Evolutionary conservation across 805 yeast species (phyloP).

Genomic region (Saccharomycopsis amapae): DNA sequence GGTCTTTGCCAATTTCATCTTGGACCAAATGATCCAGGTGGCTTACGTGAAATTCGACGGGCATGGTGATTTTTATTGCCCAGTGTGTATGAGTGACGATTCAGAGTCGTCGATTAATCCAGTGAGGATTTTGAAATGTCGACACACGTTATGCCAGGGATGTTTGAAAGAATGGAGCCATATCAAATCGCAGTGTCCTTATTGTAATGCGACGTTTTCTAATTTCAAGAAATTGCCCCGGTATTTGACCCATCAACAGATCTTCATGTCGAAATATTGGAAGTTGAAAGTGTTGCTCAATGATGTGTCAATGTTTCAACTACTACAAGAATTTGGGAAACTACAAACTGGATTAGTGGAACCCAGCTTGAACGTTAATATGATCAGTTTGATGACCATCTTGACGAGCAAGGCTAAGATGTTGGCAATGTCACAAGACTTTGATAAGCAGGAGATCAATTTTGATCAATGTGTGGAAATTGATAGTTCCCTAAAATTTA

Average conservation of each 20-base stretch:
- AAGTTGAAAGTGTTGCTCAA: not conserved
- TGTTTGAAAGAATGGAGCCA: constrained; percentile 11
- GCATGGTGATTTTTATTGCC: constrained; percentile 9
- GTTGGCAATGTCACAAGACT: not conserved
- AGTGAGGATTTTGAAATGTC: constrained; percentile 7
- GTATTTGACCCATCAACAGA: not conserved
- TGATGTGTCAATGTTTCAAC: not conserved
- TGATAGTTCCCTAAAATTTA: not conserved
- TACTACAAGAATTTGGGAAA: not conserved
- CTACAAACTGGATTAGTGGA: not conserved
- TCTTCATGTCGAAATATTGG: constrained; percentile 2
- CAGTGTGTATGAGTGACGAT: constrained; percentile 12
- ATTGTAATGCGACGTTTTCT: constrained; percentile 7
- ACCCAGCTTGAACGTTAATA: not conserved
- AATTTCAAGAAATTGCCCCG: not conserved
- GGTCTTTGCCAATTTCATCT: constrained; percentile 1
- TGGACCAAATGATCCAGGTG: constrained; percentile 1
- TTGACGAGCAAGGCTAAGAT: not conserved
- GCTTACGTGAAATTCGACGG: not conserved
- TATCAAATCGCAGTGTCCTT: constrained; percentile 12
- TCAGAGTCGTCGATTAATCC: constrained; percentile 1
- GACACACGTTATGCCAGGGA: constrained; percentile 10
- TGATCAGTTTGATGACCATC: not conserved
- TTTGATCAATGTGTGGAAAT: not conserved
- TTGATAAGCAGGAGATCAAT: not conserved